These are phyloP conservation scores for Caryocar brasiliense DNA, from an alignment of 441 rosid species.

Conservation along the genomic window DNA sequence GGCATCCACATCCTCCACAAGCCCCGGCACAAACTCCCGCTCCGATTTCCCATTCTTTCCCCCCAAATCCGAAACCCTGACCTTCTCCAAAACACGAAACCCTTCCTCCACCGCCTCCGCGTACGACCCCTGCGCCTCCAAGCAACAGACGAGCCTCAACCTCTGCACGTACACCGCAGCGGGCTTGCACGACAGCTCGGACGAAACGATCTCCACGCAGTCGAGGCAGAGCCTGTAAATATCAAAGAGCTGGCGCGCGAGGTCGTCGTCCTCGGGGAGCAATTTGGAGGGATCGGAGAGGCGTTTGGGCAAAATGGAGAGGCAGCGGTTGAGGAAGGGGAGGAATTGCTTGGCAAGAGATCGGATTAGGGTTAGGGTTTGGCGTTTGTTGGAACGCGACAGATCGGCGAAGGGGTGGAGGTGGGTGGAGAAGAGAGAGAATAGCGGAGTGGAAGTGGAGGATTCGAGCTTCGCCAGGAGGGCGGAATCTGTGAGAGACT, in stretches of 20 bases:
- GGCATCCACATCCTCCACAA: constrained; percentile 27
- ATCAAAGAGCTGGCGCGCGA: constrained; percentile 29
- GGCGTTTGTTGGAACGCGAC: constrained; percentile 1
- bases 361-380: constrained; percentile 13
- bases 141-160: constrained; percentile 36
- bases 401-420: constrained; percentile 23
- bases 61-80: constrained; percentile 22
- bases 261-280: not conserved
- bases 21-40: constrained; percentile 29
- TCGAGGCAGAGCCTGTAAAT: constrained; percentile 50
- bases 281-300: constrained; percentile 18
- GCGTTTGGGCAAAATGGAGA: constrained; percentile 29
- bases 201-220: constrained; percentile 50
- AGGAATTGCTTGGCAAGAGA: constrained; percentile 36
- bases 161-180: constrained; percentile 47
- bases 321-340: constrained; percentile 33
- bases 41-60: constrained; percentile 1
- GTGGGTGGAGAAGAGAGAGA: constrained; percentile 15
- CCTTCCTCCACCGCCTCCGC: constrained; percentile 39
- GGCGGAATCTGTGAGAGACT: constrained; percentile 11
- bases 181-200: constrained; percentile 66
- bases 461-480: constrained; percentile 27
- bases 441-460: constrained; percentile 15
- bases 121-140: constrained; percentile 44
- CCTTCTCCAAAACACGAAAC: constrained; percentile 40